Base-by-base conservation (phyloP, 257 asterid species). In the Gynochthodes officinalis region DNA sequence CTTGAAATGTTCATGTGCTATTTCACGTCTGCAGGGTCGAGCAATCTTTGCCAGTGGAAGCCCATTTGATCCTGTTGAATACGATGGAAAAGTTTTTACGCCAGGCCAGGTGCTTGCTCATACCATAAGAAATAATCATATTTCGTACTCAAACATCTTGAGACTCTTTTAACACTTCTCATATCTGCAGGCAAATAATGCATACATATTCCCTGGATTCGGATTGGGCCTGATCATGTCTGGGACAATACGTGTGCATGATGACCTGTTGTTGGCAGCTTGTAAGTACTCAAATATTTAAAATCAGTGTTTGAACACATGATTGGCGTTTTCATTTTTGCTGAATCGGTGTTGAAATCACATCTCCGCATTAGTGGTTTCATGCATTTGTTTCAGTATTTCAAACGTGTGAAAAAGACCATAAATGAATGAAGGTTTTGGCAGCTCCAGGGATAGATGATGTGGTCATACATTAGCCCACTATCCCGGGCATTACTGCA, bases 201-300 rank as follows among this genome's bases (percentile, higher is more conserved):
- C 99, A n/a, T 94, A 94, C 62, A 79, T 91, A 70, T 94, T 94
- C 85, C 99, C 97, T 16, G 99, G 99, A 75, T 89, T 91, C 67
- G 99, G 99, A 64, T 73, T 94, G 75, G 99, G 99, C 46, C 66
- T 91, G 77, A 94, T 94, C 79, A 89, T 94, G 90, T 91, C 97
- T 0, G 97, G 97, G 55, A 84, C 99, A n/a, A 82, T 94, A 33
- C 90, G 97, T 14, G 95, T 89, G 72, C 97, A 94, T 13, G 97
- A 94, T 73, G 96, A 94, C 75, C 60, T 94, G 84, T 88, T 94
- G 71, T 75, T 94, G 71, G 92, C 89, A 64, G 98, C 99, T 73
- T 89, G 98, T 91, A 84, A 91, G 97, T 81, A 73, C 52, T 50
- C 53, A 33, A 14, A 64, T 63, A 48, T 15, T 54, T 42, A 58